phyloP scores from a whole-genome alignment of 352 stramenopile species.

The Pythium rishiriense region DNA sequence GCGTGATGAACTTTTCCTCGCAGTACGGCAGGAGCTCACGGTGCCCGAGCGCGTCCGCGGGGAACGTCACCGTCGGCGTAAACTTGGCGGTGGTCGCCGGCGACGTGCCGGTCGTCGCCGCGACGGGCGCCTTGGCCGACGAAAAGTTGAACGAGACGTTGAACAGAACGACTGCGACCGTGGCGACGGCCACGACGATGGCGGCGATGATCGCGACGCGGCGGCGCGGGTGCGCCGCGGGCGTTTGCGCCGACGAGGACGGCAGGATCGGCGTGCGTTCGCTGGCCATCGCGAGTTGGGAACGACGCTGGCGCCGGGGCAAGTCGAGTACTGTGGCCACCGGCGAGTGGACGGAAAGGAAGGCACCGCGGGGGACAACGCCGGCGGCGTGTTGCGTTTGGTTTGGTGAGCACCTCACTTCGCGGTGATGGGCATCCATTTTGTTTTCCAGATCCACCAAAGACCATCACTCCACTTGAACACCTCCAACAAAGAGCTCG shows the following conservation, averaged over 20 bases:
- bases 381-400: background rate
- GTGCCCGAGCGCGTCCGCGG: slow-evolving; percentile 12
- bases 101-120: background rate
- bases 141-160: slow-evolving; percentile 17
- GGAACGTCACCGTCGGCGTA: slow-evolving; percentile 26
- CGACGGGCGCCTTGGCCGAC: background rate
- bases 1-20: slow-evolving; percentile 43
- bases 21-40: slow-evolving; percentile 46
- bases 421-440: slow-evolving; percentile 2
- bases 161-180: slow-evolving; percentile 18
- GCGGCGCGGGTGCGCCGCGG: background rate
- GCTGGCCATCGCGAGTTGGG: slow-evolving; percentile 6
- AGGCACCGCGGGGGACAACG: background rate
- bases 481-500: background rate
- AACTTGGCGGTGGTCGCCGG: background rate
- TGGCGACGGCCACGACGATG: slow-evolving; percentile 13
- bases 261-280: slow-evolving; percentile 25
- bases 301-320: background rate
- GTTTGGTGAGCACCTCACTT: slow-evolving; percentile 9
- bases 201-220: slow-evolving; percentile 14
- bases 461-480: slow-evolving; percentile 7
- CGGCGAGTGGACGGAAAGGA: background rate
- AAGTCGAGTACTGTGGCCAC: background rate
- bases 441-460: background rate
- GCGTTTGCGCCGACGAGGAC: background rate